A percentile compares a stretch with the other conserved stretches of the same genome.
Conservation (phyloP, 352 stramenopile species). For the Pythium sp. region DNA sequence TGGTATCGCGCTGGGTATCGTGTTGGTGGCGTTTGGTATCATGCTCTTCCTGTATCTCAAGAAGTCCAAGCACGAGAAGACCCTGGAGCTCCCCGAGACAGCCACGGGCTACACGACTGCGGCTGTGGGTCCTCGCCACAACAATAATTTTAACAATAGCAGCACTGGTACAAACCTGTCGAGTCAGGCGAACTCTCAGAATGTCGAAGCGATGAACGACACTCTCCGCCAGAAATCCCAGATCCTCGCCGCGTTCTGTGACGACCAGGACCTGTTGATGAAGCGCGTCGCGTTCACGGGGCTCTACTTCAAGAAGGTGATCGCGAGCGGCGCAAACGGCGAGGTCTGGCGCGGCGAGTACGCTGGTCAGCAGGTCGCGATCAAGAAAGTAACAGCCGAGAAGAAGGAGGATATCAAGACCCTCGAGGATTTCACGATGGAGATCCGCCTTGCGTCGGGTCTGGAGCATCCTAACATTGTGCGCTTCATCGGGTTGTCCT, state of each 20-base stretch:
- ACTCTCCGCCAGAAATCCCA: constrained; percentile 27
- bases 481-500: constrained; percentile 46
- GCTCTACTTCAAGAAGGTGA: constrained; percentile 11
- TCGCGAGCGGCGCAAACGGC: constrained; percentile 22
- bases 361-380: constrained; percentile 18
- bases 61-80: constrained; percentile 23
- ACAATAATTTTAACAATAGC: not conserved
- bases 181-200: constrained; percentile 20
- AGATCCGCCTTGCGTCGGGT: constrained; percentile 45
- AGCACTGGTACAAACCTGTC: constrained; percentile 21
- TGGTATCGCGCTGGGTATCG: constrained; percentile 20
- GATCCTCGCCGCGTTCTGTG: constrained; percentile 27
- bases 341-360: constrained; percentile 24
- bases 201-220: constrained; percentile 36
- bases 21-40: constrained; percentile 20
- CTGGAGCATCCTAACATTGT: constrained; percentile 56
- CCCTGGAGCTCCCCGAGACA: constrained; percentile 25
- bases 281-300: constrained; percentile 16
- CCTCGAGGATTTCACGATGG: constrained; percentile 39
- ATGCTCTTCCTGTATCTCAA: constrained; percentile 23
- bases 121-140: constrained; percentile 9
- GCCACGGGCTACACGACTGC: not conserved
- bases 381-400: constrained; percentile 24
- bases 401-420: constrained; percentile 19
- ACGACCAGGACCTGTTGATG: constrained; percentile 20